These are phyloP conservation scores for Cytospora piceae DNA, from an alignment of 2,329 filamentous ascomycete genomes.

Conservation along the genomic window DNA sequence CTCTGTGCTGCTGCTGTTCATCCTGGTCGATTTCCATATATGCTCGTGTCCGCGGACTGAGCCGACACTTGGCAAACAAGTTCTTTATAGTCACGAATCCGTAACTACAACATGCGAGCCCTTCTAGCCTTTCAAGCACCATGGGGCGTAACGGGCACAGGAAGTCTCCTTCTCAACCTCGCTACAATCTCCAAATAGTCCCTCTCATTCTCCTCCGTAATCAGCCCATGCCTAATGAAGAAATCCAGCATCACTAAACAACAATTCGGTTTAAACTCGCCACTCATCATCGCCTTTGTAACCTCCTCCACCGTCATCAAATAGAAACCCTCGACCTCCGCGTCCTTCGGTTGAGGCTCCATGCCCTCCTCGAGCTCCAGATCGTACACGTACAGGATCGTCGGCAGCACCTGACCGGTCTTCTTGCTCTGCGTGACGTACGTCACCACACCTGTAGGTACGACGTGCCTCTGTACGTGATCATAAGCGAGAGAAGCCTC, in stretches of 20 bases:
- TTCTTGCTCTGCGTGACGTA: conserved; percentile 20
- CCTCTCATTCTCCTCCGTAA: conserved; percentile 72
- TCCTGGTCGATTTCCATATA: background rate
- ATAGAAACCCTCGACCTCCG: conserved; percentile 77
- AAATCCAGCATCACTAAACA: conserved; percentile 80
- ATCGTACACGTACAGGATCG: conserved; percentile 72
- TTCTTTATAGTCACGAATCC: background rate
- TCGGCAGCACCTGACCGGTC: conserved; percentile 34
- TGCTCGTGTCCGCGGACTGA: background rate
- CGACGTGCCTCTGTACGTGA: conserved; percentile 36
- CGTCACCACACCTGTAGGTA: conserved; percentile 41
- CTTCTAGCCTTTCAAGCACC: background rate
- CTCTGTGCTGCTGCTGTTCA: background rate
- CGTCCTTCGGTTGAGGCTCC: conserved; percentile 69
- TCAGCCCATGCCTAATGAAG: conserved; percentile 73
- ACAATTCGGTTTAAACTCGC: conserved; percentile 86
- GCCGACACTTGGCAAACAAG: background rate
- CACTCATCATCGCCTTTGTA: conserved; percentile 61
- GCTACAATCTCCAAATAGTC: conserved; percentile 70
- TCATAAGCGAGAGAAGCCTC: conserved; percentile 58
- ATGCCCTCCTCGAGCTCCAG: conserved; percentile 64
- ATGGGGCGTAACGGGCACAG: conserved; percentile 39
- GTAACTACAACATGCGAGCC: background rate
- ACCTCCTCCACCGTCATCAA: conserved; percentile 66
- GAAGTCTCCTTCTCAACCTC: conserved; percentile 49